Conservation (phyloP, 176 grass and related monocot species). For the bread wheat (Triticum aestivum) region DNA sequence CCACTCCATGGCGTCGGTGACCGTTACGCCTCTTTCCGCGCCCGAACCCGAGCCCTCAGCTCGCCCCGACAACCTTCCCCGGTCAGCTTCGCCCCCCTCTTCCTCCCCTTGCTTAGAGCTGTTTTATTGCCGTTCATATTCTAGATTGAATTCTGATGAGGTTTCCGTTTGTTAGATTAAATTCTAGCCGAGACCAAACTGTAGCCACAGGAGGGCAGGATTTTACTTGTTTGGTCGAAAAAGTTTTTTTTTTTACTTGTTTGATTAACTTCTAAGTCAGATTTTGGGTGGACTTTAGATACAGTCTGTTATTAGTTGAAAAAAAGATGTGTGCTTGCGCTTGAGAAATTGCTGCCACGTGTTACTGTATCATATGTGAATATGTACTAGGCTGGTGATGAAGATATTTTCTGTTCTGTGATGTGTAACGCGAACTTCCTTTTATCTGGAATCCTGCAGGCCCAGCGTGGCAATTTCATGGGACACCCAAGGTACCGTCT, state of each 20-base stretch:
- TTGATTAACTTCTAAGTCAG: neutral
- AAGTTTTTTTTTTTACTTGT: neutral
- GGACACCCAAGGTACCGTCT: conserved; percentile 37
- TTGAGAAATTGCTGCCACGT: neutral
- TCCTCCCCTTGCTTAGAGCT: neutral
- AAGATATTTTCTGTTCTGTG: neutral
- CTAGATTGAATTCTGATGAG: neutral
- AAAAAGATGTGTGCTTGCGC: neutral
- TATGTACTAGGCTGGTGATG: neutral
- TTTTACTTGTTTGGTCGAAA: neutral
- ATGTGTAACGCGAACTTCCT: neutral
- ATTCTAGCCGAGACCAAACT: neutral
- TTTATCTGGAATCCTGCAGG: conserved; percentile 34
- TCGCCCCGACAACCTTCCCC: neutral
- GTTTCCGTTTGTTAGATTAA: neutral
- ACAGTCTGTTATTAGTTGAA: neutral
- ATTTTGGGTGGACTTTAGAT: neutral
- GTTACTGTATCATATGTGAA: neutral
- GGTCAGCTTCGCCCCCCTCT: neutral
- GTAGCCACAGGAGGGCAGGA: neutral
- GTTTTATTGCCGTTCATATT: neutral
- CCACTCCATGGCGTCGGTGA: conserved; percentile 18
- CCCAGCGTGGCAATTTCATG: conserved; percentile 5
- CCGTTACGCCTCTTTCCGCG: neutral
- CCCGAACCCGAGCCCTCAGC: neutral